Base-by-base conservation (phyloP, 805 yeast species). In the Starmerella lactis-condensi region DNA sequence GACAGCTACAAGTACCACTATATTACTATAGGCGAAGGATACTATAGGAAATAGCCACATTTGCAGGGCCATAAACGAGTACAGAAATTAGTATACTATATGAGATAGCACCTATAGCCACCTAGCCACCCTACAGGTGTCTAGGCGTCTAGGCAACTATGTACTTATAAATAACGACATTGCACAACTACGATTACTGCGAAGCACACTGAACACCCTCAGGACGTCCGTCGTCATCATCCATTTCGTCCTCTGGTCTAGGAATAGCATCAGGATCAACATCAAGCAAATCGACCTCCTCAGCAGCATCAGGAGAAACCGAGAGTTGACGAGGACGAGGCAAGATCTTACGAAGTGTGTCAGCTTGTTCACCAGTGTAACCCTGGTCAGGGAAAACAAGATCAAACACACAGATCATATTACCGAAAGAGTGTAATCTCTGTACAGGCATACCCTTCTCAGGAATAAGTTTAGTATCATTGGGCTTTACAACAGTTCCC, bases 391-490 rank as follows among this genome's bases (percentile, higher is more conserved):
- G 99, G 79, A 89, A 89, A 52, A 76, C 81, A 48, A 89, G 67
- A 42, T 70, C 72, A 60, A 89, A 89, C 52, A 77, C 74, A 45
- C 89, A 61, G 48, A 78, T 70, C 61, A 89, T 65, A 60, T 81
- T 71, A 58, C 99, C 99, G 48, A 55, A 64, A 41, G 82, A 79
- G 54, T 93, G 93, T 53, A 68, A 74, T 59, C 89, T 72, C 59
- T 65, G 74, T 43, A 85, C 62, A 44, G 98, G 99, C 98, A 89
- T 89, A 72, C 99, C 99, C 58, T 85, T 83, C 48, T 73, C 79
- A 45, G 75, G 81, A 41, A 89, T 61, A 33, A 81, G 81, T 60
- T 81, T 83, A 47, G 72, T 61, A 25, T 62, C 53, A 41, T 78
- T 92, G 31, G 96, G 95, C 20, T 82, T 48, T 41, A 89, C 75